Conservation (phyloP, 2,329 filamentous ascomycete genomes). For the Ophiostoma montium region DNA sequence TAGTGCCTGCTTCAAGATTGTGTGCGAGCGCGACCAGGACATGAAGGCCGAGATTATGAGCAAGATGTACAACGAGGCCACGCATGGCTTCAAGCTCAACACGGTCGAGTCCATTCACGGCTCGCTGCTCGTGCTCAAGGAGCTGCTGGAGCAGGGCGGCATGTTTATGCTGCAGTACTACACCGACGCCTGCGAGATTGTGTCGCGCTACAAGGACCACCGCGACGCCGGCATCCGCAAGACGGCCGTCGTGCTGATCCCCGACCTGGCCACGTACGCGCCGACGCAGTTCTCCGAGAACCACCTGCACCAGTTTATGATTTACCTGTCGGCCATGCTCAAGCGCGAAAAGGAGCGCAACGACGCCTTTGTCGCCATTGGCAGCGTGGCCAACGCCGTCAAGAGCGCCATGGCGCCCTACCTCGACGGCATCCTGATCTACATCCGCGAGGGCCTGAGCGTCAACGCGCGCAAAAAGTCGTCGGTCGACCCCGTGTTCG, state of each 20-base stretch:
- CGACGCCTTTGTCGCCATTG: slow-evolving; percentile 88
- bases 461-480: slow-evolving; percentile 56
- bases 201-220: slow-evolving; percentile 85
- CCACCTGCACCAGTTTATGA: slow-evolving; percentile 93
- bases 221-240: slow-evolving; percentile 75
- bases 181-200: slow-evolving; percentile 80
- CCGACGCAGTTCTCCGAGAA: slow-evolving; percentile 77
- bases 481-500: slow-evolving; percentile 70
- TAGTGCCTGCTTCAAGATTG: slow-evolving; percentile 90
- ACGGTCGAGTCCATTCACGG: slow-evolving; percentile 84
- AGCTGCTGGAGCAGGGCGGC: slow-evolving; percentile 82
- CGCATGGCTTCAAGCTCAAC: slow-evolving; percentile 62
- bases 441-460: slow-evolving; percentile 82
- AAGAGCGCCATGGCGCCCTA: slow-evolving; percentile 92
- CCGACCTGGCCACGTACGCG: slow-evolving; percentile 82
- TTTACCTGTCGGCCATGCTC: slow-evolving; percentile 82
- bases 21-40: slow-evolving; percentile 78
- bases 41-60: slow-evolving; percentile 80
- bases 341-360: slow-evolving; percentile 93
- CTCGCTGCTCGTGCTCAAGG: slow-evolving; percentile 84
- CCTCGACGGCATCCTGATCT: slow-evolving; percentile 82
- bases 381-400: slow-evolving; percentile 90
- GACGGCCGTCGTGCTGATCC: slow-evolving; percentile 83
- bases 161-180: slow-evolving; percentile 99
- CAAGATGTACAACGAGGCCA: slow-evolving; percentile 78